A percentile compares a stretch with the other conserved stretches of the same genome.
Conservation (phyloP, 371 early-diverging fungal genomes). For the Scutellospora calospora region DNA sequence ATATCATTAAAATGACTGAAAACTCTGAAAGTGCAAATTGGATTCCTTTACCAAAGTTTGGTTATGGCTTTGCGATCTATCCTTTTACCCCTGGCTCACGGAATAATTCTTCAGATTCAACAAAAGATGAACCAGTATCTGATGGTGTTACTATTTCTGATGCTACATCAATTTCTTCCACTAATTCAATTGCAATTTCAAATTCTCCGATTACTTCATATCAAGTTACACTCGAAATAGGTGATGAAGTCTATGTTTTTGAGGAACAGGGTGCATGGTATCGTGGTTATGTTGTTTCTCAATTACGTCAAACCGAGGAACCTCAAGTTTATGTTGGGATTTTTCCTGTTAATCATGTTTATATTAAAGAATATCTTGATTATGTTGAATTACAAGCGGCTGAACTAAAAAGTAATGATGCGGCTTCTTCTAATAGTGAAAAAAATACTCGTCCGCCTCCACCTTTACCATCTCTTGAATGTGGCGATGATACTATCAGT, state of each 20-base stretch:
- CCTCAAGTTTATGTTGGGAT: conserved; percentile 61
- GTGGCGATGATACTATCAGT: conserved; percentile 64
- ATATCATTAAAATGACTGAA: neutral
- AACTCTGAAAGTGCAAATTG: neutral
- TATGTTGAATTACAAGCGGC: conserved; percentile 12
- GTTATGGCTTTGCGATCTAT: conserved; percentile 46
- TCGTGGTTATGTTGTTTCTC: conserved; percentile 69
- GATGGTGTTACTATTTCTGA: conserved; percentile 49
- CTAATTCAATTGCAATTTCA: conserved; percentile 42
- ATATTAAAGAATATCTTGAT: conserved; percentile 60
- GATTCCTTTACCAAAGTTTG: conserved; percentile 38
- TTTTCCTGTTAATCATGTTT: conserved; percentile 69
- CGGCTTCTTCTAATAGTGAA: neutral
- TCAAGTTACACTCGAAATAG: conserved; percentile 60
- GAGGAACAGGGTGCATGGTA: conserved; percentile 70
- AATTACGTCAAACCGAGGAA: conserved; percentile 57
- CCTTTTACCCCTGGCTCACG: conserved; percentile 58
- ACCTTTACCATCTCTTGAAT: conserved; percentile 58
- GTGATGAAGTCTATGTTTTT: conserved; percentile 64
- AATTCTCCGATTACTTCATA: conserved; percentile 44
- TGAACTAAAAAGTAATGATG: conserved; percentile 16
- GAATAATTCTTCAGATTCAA: conserved; percentile 46
- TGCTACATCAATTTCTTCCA: conserved; percentile 52
- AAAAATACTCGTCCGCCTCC: conserved; percentile 44
- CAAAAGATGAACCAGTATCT: conserved; percentile 44